Conservation (phyloP, 805 yeast genomes). For the Torulaspora franciscae region DNA sequence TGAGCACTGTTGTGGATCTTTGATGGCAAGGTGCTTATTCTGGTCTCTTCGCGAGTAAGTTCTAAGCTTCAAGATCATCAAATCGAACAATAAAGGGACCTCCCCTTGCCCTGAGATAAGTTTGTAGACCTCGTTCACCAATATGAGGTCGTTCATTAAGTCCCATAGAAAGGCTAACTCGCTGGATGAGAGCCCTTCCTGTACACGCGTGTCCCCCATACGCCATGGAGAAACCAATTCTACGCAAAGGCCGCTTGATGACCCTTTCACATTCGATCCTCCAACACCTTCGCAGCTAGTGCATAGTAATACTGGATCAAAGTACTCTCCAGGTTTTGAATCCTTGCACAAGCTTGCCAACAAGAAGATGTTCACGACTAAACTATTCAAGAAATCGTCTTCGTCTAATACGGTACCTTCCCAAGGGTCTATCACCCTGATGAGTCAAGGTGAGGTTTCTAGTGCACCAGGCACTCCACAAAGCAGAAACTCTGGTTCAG, state of each 20-base stretch:
- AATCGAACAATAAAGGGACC: too few species aligned
- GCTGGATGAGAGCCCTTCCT: conserved; percentile 24
- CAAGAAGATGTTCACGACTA: conserved; percentile 28
- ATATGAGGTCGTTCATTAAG: conserved; percentile 40
- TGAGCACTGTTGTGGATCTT: too few species aligned
- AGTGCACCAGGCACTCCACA: conserved; percentile 17
- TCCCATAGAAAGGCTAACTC: conserved; percentile 38
- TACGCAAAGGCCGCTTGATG: conserved; percentile 15
- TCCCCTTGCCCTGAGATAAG: neutral
- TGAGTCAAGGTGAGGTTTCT: conserved; percentile 5
- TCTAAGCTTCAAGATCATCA: too few species aligned
- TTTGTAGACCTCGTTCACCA: neutral
- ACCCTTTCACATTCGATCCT: conserved; percentile 12
- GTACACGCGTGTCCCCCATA: conserved; percentile 6
- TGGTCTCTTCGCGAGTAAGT: too few species aligned
- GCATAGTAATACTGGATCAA: conserved; percentile 7
- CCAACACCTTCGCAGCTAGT: conserved; percentile 17
- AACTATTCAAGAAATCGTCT: conserved; percentile 28
- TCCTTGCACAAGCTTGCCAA: conserved; percentile 30
- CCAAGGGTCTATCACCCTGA: conserved; percentile 1
- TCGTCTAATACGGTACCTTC: conserved; percentile 12
- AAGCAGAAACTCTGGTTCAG: conserved; percentile 10
- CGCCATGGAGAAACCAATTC: conserved; percentile 3
- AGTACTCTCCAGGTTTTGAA: conserved; percentile 28
- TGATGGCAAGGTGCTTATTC: too few species aligned